phyloP scores from a whole-genome alignment of 2,329 filamentous ascomycete species.

The Myriosclerotinia scirpicola region DNA sequence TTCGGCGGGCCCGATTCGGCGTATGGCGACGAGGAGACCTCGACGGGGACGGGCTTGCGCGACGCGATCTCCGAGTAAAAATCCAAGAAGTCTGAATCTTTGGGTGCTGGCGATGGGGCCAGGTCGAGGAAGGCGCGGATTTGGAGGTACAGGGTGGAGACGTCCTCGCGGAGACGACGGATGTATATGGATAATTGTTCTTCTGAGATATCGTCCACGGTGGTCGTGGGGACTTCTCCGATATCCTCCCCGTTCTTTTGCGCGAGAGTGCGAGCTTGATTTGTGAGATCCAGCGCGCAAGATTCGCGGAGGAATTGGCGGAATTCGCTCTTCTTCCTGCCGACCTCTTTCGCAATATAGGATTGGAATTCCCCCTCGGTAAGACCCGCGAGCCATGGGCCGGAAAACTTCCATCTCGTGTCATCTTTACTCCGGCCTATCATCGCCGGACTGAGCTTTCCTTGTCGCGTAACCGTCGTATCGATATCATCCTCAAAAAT shows the following conservation, averaged over 20 bases:
- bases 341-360: conserved; percentile 56
- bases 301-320: conserved; percentile 52
- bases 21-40: conserved; percentile 44
- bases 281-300: conserved; percentile 50
- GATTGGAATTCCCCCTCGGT: conserved; percentile 58
- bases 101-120: conserved; percentile 34
- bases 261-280: conserved; percentile 13
- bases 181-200: conserved; percentile 54
- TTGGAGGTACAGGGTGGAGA: conserved; percentile 51
- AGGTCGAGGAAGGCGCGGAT: conserved; percentile 64
- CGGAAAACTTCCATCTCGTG: conserved; percentile 64
- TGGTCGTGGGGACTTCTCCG: conserved; percentile 38
- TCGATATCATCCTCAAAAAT: conserved; percentile 62
- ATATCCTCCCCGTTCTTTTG: conserved; percentile 23
- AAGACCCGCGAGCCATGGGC: conserved; percentile 66
- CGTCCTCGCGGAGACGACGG: conserved; percentile 53
- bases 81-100: not conserved
- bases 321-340: conserved; percentile 55
- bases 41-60: not conserved
- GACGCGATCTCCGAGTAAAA: not conserved
- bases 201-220: conserved; percentile 48
- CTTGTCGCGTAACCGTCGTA: conserved; percentile 44
- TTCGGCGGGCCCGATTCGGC: conserved; percentile 52
- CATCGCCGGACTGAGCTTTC: not conserved
- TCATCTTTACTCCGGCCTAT: conserved; percentile 40